Evolutionary conservation across 345 rosid species (phyloP).

Genomic region (Dipteronia dyeriana): DNA sequence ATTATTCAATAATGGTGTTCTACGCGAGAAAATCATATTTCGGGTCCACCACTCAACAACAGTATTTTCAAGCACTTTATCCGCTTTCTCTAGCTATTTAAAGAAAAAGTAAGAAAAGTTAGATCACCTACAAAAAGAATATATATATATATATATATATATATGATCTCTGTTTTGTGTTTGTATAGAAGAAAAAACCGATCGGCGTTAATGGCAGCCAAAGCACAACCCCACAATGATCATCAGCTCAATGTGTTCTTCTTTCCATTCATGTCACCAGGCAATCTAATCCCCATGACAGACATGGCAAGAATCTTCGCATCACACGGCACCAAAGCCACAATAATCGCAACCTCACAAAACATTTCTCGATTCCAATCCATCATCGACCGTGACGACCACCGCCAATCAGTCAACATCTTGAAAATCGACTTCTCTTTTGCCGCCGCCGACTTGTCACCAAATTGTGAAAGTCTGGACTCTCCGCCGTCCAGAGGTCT

Average conservation of each 20-base stretch:
- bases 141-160: too few relatives aligned
- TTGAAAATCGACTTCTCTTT: neutral
- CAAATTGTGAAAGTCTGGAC: conserved; percentile 2
- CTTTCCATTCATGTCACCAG: conserved; percentile 17
- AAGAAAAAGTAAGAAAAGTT: too few relatives aligned
- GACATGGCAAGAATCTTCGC: conserved; percentile 17
- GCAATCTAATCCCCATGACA: conserved; percentile 15
- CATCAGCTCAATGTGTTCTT: conserved; percentile 11
- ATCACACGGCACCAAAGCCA: conserved; percentile 2
- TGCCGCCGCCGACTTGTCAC: neutral
- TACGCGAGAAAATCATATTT: neutral
- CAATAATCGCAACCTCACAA: conserved; percentile 7
- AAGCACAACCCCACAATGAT: neutral
- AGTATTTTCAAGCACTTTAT: neutral
- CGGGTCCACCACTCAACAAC: too few relatives aligned
- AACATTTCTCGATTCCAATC: neutral
- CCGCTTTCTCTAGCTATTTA: too few relatives aligned
- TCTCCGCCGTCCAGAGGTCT: neutral
- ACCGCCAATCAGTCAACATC: neutral
- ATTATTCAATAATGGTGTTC: neutral
- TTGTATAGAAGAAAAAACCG: neutral
- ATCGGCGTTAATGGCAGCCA: neutral
- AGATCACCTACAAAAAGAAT: too few relatives aligned
- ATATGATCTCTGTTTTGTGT: too few relatives aligned
- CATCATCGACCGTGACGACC: conserved; percentile 2